Conservation (phyloP, 805 yeast genomes). For the Myxozyma vanderwaltii region DNA sequence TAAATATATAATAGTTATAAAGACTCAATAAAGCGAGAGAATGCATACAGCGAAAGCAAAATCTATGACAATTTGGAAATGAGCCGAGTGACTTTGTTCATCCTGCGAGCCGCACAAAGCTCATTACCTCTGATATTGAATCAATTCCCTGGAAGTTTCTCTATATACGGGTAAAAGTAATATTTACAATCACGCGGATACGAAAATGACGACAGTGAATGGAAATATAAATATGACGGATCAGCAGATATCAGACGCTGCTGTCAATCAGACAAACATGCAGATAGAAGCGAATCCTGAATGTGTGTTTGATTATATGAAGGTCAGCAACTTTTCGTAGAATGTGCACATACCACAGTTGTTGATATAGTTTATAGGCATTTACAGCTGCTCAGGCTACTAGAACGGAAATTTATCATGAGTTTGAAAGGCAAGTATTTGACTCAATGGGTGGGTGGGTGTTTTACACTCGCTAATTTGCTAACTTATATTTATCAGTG, state of each 20-base stretch:
- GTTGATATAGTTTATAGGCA: conserved; percentile 6
- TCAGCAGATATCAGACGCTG: conserved; percentile 7
- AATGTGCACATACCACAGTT: not conserved
- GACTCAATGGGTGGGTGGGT: too few relatives aligned
- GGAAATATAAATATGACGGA: not conserved
- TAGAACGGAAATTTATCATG: conserved; percentile 33
- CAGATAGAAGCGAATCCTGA: conserved; percentile 20
- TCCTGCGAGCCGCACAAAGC: conserved; percentile 5
- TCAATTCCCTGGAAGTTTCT: too few relatives aligned
- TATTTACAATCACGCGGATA: too few relatives aligned
- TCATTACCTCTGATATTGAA: not conserved
- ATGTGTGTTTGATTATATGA: conserved; percentile 22
- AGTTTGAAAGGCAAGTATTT: conserved; percentile 25
- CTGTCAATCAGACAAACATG: conserved; percentile 3
- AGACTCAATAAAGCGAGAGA: too few relatives aligned
- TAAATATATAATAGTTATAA: not conserved
- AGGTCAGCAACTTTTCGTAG: conserved; percentile 6
- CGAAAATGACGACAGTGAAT: conserved; percentile 3
- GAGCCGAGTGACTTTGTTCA: not conserved
- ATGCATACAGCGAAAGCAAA: too few relatives aligned
- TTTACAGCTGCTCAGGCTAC: conserved; percentile 30
- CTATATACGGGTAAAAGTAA: too few relatives aligned
- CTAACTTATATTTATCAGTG: conserved; percentile 1
- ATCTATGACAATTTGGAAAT: too few relatives aligned
- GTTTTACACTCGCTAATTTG: not conserved